phyloP scores from a whole-genome alignment of 1,139 yeast species.

The Hemisphaericaspora xylanilytica region DNA sequence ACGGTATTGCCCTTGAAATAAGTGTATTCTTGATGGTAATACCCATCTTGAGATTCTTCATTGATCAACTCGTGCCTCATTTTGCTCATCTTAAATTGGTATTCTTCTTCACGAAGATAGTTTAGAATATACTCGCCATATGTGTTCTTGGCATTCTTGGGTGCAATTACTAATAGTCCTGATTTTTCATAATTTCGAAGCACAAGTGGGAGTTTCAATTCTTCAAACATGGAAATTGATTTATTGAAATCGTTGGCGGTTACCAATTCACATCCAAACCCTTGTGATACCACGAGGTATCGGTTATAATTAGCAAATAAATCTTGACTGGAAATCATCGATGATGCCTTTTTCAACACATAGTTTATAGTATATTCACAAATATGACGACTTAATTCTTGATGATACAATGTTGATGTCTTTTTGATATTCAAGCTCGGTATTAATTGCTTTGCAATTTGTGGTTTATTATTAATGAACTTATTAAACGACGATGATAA shows the following conservation, averaged over 20 bases:
- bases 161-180: constrained; percentile 35
- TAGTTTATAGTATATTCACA: constrained; percentile 47
- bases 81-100: constrained; percentile 25
- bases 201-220: constrained; percentile 33
- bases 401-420: constrained; percentile 32
- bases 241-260: constrained; percentile 31
- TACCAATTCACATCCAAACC: constrained; percentile 41
- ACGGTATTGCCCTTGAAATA: constrained; percentile 36
- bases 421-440: constrained; percentile 34
- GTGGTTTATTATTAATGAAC: constrained; percentile 20
- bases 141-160: constrained; percentile 18
- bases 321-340: constrained; percentile 45
- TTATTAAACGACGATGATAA: constrained; percentile 50
- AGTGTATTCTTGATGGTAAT: constrained; percentile 21
- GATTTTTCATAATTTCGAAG: constrained; percentile 32
- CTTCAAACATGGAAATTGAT: constrained; percentile 30
- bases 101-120: constrained; percentile 25
- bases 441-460: constrained; percentile 15
- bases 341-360: constrained; percentile 29
- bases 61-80: constrained; percentile 21
- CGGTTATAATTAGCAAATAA: constrained; percentile 45
- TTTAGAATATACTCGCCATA: constrained; percentile 26
- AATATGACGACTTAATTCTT: constrained; percentile 47
- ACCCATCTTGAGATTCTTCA: constrained; percentile 19
- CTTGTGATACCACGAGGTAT: constrained; percentile 34